These are phyloP conservation scores for Boletus rubropictus DNA, from an alignment of 768 basidiomycete species.

Conservation along the genomic window DNA sequence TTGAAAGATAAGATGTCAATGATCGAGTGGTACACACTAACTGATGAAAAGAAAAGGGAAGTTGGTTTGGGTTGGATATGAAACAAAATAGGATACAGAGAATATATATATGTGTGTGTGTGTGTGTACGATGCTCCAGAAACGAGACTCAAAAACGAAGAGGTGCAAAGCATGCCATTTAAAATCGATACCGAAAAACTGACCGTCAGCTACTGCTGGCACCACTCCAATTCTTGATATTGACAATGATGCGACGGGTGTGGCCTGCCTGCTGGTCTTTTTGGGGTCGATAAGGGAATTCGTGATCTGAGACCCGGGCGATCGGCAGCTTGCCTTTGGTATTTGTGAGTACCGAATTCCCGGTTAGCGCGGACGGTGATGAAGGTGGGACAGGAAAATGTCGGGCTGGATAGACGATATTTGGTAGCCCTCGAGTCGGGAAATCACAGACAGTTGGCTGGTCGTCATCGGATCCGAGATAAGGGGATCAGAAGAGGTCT, in stretches of 20 bases:
- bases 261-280: conserved; percentile 33
- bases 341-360: neutral
- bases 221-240: conserved; percentile 26
- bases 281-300: conserved; percentile 32
- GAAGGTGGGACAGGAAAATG: neutral
- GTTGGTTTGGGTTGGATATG: neutral
- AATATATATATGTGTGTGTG: neutral
- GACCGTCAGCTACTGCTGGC: conserved; percentile 9
- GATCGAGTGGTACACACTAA: neutral
- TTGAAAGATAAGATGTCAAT: neutral
- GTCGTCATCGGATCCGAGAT: conserved; percentile 11
- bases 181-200: neutral
- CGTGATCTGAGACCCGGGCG: conserved; percentile 4
- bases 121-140: conserved; percentile 1
- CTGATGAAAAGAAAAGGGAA: neutral
- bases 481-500: conserved; percentile 19
- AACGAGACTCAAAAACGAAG: neutral
- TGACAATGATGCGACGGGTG: conserved; percentile 36
- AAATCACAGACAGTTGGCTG: conserved; percentile 11
- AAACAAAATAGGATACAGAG: conserved; percentile 1
- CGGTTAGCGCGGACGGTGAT: neutral
- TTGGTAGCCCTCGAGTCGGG: conserved; percentile 5
- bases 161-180: neutral
- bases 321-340: neutral
- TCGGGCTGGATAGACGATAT: conserved; percentile 1